Conservation (phyloP, 1,284 basidiomycete genomes). For the Sporisorium sorghi region DNA sequence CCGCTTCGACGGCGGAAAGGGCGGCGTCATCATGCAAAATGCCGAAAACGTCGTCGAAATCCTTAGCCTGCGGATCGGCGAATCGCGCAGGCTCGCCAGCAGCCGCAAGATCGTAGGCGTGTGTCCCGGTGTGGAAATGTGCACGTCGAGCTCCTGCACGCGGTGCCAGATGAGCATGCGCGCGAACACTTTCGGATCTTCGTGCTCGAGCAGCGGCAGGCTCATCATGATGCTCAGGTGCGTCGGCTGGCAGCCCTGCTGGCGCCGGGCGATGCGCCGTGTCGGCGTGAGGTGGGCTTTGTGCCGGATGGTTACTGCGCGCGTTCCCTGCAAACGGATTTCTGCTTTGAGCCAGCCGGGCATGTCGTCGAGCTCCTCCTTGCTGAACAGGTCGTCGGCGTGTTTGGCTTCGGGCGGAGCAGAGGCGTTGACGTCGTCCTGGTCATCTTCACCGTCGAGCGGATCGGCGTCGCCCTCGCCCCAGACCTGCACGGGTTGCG, state of each 20-base stretch:
- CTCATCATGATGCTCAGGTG: constrained; percentile 61
- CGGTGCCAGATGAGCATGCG: constrained; percentile 61
- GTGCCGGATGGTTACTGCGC: constrained; percentile 55
- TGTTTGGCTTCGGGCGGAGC: constrained; percentile 21
- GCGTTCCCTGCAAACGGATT: constrained; percentile 42
- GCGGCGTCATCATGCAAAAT: constrained; percentile 54
- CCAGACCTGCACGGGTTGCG: constrained; percentile 55
- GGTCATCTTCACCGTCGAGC: neutral
- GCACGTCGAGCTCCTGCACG: constrained; percentile 63
- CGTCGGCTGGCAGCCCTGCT: constrained; percentile 56
- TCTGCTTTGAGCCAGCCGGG: constrained; percentile 66
- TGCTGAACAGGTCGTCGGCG: constrained; percentile 47
- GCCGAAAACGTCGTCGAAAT: constrained; percentile 59
- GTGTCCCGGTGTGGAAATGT: constrained; percentile 54
- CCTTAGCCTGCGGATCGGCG: constrained; percentile 56
- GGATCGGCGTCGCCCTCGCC: constrained; percentile 31
- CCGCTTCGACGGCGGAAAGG: constrained; percentile 41
- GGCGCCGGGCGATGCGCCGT: constrained; percentile 26
- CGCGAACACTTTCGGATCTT: constrained; percentile 58
- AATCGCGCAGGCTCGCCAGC: constrained; percentile 47
- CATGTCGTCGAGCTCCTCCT: constrained; percentile 55
- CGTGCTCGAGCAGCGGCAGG: constrained; percentile 63
- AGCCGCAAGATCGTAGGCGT: constrained; percentile 52
- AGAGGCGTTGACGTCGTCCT: neutral
- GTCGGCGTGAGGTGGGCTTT: constrained; percentile 58